Evolutionary conservation across 2,329 filamentous ascomycete genomes (phyloP).

Genomic region (Clarireedia paspali): DNA sequence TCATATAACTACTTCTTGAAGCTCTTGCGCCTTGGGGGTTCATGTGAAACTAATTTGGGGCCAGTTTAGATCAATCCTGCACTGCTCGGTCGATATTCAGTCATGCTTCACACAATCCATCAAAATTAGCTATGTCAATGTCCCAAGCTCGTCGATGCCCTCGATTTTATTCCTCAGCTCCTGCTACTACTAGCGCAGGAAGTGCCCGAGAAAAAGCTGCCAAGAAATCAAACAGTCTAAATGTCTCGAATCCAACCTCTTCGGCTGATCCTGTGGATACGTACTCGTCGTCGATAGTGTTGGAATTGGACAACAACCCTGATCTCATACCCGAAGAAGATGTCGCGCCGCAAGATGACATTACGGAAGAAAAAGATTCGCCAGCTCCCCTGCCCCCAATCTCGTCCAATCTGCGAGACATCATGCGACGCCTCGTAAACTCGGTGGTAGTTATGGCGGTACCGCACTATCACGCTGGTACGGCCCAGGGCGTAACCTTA

Average conservation of each 20-base stretch:
- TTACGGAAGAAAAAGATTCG: too few species aligned
- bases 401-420: slow-evolving; percentile 17
- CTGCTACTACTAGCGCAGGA: neutral
- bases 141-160: neutral
- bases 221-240: neutral
- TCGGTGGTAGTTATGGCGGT: slow-evolving; percentile 25
- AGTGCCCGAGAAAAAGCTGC: neutral
- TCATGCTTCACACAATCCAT: too few species aligned
- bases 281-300: too few species aligned
- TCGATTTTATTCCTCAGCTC: neutral
- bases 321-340: too few species aligned
- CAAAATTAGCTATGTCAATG: neutral
- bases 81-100: too few species aligned
- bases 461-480: slow-evolving; percentile 6
- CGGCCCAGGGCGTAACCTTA: slow-evolving; percentile 23
- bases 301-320: too few species aligned
- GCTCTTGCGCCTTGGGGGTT: too few species aligned
- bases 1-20: neutral
- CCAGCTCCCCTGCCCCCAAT: neutral
- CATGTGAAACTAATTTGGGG: too few species aligned
- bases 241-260: too few species aligned
- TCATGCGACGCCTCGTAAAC: slow-evolving; percentile 27
- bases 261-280: too few species aligned
- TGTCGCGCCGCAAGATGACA: too few species aligned
- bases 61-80: too few species aligned